Percentiles rank a stretch among this genome's conserved stretches.
These are phyloP conservation scores for Cadophora sp. DNA, from an alignment of 2,329 filamentous ascomycete species.

Conservation along the genomic window DNA sequence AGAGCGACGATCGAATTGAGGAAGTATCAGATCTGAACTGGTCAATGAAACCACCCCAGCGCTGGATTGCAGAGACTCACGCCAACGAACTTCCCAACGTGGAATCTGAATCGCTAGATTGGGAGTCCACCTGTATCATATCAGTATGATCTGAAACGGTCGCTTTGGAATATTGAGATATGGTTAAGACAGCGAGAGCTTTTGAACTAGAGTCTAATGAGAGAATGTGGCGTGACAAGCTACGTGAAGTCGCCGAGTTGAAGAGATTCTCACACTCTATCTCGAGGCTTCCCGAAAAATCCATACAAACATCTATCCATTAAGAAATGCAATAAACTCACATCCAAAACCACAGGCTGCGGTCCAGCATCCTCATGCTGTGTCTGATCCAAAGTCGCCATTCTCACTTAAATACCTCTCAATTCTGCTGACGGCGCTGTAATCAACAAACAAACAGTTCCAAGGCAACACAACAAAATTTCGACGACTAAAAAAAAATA, in stretches of 20 bases:
- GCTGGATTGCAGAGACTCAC: background rate
- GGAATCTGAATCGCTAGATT: conserved; percentile 20
- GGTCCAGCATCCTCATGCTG: conserved; percentile 18
- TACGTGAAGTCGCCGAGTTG: background rate
- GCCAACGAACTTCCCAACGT: conserved; percentile 14
- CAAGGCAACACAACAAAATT: no score
- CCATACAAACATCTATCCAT: background rate
- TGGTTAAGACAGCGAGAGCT: background rate
- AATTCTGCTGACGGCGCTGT: background rate
- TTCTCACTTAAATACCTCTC: background rate
- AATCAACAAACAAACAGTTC: no score
- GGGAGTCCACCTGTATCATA: conserved; percentile 15
- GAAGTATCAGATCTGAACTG: conserved; percentile 15
- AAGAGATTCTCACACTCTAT: no score
- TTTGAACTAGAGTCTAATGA: no score
- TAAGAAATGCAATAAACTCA: conserved; percentile 2
- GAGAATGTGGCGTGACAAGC: no score
- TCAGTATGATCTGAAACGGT: no score
- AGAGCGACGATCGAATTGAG: conserved; percentile 19
- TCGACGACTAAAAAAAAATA: no score
- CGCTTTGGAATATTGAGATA: background rate
- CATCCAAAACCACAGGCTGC: conserved; percentile 13
- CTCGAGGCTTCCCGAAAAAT: background rate
- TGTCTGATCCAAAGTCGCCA: conserved; percentile 6
- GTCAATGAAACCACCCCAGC: background rate